Percentiles rank a stretch among this genome's conserved stretches.
phyloP scores from a whole-genome alignment of 228 moss, liverwort and hornwort genomes.

The Sphagnum fallax region DNA sequence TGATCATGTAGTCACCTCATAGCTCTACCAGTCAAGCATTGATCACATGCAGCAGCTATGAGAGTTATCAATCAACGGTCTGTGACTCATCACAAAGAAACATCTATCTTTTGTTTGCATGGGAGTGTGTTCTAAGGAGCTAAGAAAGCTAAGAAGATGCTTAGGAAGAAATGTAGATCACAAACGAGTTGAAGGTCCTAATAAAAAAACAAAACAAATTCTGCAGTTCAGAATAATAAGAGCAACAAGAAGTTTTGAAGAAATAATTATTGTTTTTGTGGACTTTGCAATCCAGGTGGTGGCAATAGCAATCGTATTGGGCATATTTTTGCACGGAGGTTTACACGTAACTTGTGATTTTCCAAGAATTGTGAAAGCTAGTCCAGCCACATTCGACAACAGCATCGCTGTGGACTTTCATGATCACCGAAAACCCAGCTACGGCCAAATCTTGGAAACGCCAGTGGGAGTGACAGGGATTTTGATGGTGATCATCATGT shows the following conservation, averaged over 20 bases:
- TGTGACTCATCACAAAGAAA: too few relatives aligned
- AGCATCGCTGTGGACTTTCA: conserved; percentile 33
- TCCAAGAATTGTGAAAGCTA: conserved; percentile 28
- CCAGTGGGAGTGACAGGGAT: conserved; percentile 52
- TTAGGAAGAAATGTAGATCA: background rate
- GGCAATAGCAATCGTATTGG: conserved; percentile 47
- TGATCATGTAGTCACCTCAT: background rate
- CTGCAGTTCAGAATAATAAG: too few relatives aligned
- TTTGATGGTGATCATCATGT: conserved; percentile 66
- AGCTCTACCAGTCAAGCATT: too few relatives aligned
- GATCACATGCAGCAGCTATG: too few relatives aligned
- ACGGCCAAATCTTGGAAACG: conserved; percentile 30
- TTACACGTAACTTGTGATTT: conserved; percentile 73
- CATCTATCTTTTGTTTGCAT: background rate
- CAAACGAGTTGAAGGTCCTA: background rate
- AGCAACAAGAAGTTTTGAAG: too few relatives aligned
- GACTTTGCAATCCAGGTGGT: conserved; percentile 29
- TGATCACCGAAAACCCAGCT: conserved; percentile 34
- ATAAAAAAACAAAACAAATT: too few relatives aligned
- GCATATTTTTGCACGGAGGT: conserved; percentile 33
- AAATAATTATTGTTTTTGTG: too few relatives aligned
- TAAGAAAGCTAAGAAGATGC: too few relatives aligned
- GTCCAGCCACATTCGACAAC: conserved; percentile 16
- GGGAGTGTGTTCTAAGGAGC: background rate
- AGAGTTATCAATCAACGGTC: too few relatives aligned